Conservation (phyloP, 2,329 filamentous ascomycete species). For the Apiospora marii region DNA sequence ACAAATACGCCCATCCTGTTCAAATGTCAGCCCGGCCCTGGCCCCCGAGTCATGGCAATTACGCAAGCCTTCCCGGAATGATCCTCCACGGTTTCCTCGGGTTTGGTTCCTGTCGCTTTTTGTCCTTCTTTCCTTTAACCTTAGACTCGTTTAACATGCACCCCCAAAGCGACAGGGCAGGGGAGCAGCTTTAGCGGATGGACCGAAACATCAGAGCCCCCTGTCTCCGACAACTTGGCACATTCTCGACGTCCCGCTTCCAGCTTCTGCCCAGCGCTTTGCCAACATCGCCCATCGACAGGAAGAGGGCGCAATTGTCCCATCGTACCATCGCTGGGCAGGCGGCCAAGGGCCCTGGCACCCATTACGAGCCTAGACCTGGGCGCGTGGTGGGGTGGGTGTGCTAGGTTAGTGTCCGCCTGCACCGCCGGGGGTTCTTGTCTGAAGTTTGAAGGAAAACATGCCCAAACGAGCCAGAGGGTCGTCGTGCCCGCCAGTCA, state of each 20-base stretch:
- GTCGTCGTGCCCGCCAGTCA: not conserved
- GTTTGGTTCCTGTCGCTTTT: not conserved
- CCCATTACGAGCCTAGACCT: not conserved
- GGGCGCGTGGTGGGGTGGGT: not conserved
- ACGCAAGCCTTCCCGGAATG: not conserved
- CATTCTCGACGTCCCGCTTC: slow-evolving; percentile 8
- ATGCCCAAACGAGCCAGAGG: slow-evolving; percentile 20
- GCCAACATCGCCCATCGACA: not conserved
- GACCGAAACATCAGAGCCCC: slow-evolving; percentile 22
- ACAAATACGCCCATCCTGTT: too few species aligned
- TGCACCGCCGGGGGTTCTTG: not conserved
- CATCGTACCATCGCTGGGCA: not conserved
- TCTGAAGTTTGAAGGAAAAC: slow-evolving; percentile 10
- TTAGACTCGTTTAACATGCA: not conserved
- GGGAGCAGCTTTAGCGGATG: not conserved
- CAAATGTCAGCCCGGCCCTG: not conserved
- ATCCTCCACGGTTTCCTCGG: not conserved
- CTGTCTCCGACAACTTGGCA: slow-evolving; percentile 23
- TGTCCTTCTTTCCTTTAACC: not conserved
- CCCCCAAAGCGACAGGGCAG: not conserved
- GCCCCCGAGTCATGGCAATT: slow-evolving; percentile 2
- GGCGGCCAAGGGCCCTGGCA: slow-evolving; percentile 2
- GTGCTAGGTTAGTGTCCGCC: not conserved
- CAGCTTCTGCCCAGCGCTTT: not conserved
- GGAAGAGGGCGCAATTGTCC: not conserved